Percentiles rank a stretch among this genome's conserved stretches.
phyloP scores from a whole-genome alignment of 352 stramenopile genomes.

The Phytopythium cucurbitacearum region DNA sequence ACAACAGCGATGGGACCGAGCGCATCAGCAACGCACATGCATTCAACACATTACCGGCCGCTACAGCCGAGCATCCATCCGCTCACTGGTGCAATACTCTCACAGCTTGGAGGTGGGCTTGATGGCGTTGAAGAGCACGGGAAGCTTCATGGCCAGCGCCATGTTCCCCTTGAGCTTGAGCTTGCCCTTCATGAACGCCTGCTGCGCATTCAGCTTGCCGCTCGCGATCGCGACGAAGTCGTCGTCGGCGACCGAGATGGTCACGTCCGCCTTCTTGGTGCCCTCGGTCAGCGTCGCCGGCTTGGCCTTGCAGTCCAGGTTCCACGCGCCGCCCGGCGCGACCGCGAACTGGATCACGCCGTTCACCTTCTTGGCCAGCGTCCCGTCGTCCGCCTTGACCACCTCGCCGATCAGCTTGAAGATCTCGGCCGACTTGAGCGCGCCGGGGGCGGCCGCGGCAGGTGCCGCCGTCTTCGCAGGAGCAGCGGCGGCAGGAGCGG shows the following conservation, averaged over 20 bases:
- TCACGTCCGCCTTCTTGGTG: slow-evolving; percentile 73
- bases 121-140: slow-evolving; percentile 88
- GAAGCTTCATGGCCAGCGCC: slow-evolving; percentile 94
- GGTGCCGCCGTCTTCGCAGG: slow-evolving; percentile 7
- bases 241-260: slow-evolving; percentile 64
- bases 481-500: slow-evolving; percentile 16
- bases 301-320: slow-evolving; percentile 73
- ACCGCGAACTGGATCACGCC: slow-evolving; percentile 79
- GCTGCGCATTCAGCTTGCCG: slow-evolving; percentile 90
- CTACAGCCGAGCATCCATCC: background rate
- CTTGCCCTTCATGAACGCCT: slow-evolving; percentile 95
- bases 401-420: slow-evolving; percentile 64
- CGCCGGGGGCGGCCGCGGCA: slow-evolving; percentile 11
- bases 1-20: slow-evolving; percentile 7
- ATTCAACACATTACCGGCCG: slow-evolving; percentile 11
- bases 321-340: slow-evolving; percentile 68
- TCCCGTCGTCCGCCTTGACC: slow-evolving; percentile 45
- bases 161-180: slow-evolving; percentile 96
- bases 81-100: background rate
- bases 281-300: slow-evolving; percentile 49
- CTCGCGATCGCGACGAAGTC: slow-evolving; percentile 80
- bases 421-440: slow-evolving; percentile 63
- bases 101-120: slow-evolving; percentile 80
- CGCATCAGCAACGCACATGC: slow-evolving; percentile 1
- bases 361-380: slow-evolving; percentile 75